Evolutionary conservation across 1,284 basidiomycete species (phyloP).

Genomic region (Cryptococcus wingfieldii): DNA sequence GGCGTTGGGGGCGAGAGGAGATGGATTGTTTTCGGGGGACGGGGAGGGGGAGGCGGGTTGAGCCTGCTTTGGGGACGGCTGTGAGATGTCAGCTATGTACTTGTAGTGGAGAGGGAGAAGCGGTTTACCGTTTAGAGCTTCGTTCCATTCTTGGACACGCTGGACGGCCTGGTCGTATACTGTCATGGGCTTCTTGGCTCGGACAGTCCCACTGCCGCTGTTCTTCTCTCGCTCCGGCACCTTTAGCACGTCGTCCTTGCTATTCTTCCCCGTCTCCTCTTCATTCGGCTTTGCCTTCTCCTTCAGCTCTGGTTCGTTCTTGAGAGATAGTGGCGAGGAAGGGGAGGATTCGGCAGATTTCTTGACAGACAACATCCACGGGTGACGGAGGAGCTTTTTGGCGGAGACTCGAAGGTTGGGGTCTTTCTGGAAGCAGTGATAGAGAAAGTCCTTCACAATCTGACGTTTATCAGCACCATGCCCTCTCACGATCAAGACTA

Average conservation of each 20-base stretch:
- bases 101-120: neutral
- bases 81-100: slow-evolving; percentile 6
- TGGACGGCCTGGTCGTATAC: slow-evolving; percentile 91
- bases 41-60: slow-evolving; percentile 19
- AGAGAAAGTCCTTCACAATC: slow-evolving; percentile 91
- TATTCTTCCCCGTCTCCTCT: slow-evolving; percentile 1
- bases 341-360: neutral
- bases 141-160: slow-evolving; percentile 97
- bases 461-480: slow-evolving; percentile 42
- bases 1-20: slow-evolving; percentile 6
- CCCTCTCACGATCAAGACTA: neutral
- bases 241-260: neutral
- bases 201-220: slow-evolving; percentile 44
- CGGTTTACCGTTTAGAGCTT: slow-evolving; percentile 78
- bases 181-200: slow-evolving; percentile 57
- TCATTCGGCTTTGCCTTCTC: slow-evolving; percentile 2
- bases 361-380: slow-evolving; percentile 88
- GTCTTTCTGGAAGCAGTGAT: slow-evolving; percentile 98
- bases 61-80: slow-evolving; percentile 32
- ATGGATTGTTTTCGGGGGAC: slow-evolving; percentile 17
- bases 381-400: slow-evolving; percentile 84
- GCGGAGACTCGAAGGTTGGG: slow-evolving; percentile 89
- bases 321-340: neutral
- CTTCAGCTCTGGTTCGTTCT: neutral
- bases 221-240: slow-evolving; percentile 1